Base-by-base conservation (phyloP, 352 stramenopile genomes). In the Phytophthora brassicae region DNA sequence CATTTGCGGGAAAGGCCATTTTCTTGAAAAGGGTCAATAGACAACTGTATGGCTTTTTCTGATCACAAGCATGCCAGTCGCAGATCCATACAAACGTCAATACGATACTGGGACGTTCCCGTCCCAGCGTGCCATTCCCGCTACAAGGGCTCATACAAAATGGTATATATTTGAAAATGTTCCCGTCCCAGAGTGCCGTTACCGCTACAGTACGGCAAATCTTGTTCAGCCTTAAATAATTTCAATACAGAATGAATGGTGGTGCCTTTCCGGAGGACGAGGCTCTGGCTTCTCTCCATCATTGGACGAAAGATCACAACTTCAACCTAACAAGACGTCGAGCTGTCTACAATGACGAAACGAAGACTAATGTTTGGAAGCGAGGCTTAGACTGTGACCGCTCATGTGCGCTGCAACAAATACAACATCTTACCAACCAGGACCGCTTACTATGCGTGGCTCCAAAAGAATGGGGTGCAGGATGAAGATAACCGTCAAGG, bases 281-380 rank as follows among this genome's bases (percentile, higher is more conserved):
- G 5, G 45, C 55, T 22, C 13, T 63, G 3, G 44, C 44, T 24
- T 33, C 55, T 63, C 19, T 56, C n/a, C 45, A 52, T 22, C 55
- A 14, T 9, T 62, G 55, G 43, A 49, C 44, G 7, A 23, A 8
- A 43, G 2, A 38, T 5, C 55, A 63, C 17, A 11, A 35, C 2
- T 56, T 50, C 55, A 56, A 63, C 47, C 9, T 63, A 26, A 55
- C 44, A 12, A n/a, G n/a, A n/a, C n/a, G n/a, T n/a, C n/a, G n/a
- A n/a, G n/a, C n/a, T n/a, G n/a, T n/a, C n/a, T n/a, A 31, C 31
- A 28, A 19, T 3, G 44, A 49, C 41, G 44, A 41, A 13, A 16
- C 55, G 3, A 41, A 28, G 7, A 42, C 35, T 6, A 48, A 16
- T 31, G 54, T 62, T 11, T 55, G 44, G 54, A 55, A 62, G 33